Evolutionary conservation across 345 rosid species (phyloP).

Genomic region (Lumnitzera racemosa): DNA sequence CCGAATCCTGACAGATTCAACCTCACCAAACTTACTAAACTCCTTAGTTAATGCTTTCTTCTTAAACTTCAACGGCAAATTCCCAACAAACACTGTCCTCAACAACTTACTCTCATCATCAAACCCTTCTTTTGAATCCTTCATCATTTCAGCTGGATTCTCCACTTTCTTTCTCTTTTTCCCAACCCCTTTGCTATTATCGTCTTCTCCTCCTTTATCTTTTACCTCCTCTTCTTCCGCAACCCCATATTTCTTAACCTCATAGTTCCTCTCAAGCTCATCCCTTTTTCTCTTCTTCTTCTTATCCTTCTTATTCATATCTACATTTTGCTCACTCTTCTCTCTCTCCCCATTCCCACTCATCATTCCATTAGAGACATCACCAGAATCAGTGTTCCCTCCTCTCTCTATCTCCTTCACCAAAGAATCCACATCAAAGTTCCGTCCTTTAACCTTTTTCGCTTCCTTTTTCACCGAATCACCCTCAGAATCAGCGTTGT

Average conservation of each 20-base stretch:
- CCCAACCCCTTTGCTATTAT: conserved; percentile 35
- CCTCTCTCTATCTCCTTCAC: background rate
- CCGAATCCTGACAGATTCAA: conserved; percentile 87
- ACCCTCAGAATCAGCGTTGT: no score
- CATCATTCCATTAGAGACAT: conserved; percentile 1
- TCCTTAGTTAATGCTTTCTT: conserved; percentile 67
- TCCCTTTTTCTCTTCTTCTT: conserved; percentile 87
- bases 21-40: conserved; percentile 69
- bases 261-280: conserved; percentile 77
- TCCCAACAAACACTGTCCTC: conserved; percentile 94
- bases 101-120: conserved; percentile 84
- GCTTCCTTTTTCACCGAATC: background rate
- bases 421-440: background rate
- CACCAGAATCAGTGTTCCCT: background rate
- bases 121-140: conserved; percentile 55
- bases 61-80: conserved; percentile 75
- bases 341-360: conserved; percentile 2
- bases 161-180: conserved; percentile 78
- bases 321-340: background rate
- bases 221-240: conserved; percentile 12
- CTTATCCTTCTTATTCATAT: conserved; percentile 17
- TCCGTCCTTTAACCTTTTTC: background rate
- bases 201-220: conserved; percentile 12
- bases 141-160: conserved; percentile 34
- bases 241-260: conserved; percentile 57